Conservation (phyloP, 495 filamentous ascomycete genomes). For the Achaetomiella virescens region DNA sequence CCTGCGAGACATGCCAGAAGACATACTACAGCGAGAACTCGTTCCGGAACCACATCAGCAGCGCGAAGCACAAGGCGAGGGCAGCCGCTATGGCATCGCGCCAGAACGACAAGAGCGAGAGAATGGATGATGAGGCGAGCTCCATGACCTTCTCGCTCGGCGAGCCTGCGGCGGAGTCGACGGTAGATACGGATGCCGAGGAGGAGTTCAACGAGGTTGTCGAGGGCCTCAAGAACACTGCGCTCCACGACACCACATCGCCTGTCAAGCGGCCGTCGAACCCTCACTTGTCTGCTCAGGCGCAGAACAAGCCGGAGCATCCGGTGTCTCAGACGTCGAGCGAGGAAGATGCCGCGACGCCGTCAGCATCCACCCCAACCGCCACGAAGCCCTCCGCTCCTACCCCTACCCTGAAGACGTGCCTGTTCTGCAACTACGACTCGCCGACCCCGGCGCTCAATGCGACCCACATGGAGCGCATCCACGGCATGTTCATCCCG, state of each 20-base stretch:
- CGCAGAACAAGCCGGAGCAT: conserved; percentile 37
- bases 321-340: conserved; percentile 29
- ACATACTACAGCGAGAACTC: conserved; percentile 95
- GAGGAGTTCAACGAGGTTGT: conserved; percentile 73
- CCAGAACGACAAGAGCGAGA: conserved; percentile 22
- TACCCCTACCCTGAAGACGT: conserved; percentile 52
- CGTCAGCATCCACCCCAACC: conserved; percentile 23
- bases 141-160: conserved; percentile 88
- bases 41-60: conserved; percentile 85
- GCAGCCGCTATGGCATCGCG: conserved; percentile 35
- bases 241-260: conserved; percentile 54
- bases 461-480: conserved; percentile 79
- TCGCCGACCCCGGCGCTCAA: conserved; percentile 69
- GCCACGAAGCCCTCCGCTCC: conserved; percentile 15
- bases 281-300: conserved; percentile 48
- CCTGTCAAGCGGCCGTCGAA: conserved; percentile 50
- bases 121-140: conserved; percentile 61
- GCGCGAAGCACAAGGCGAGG: conserved; percentile 80
- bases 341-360: conserved; percentile 28
- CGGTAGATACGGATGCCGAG: conserved; percentile 58
- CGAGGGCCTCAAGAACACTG: conserved; percentile 66
- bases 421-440: conserved; percentile 84
- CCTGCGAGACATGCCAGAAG: conserved; percentile 78
- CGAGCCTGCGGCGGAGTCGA: conserved; percentile 52
- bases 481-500: conserved; percentile 94